phyloP scores from a whole-genome alignment of 106 monocot species.

The Dendrobium catenatum region DNA sequence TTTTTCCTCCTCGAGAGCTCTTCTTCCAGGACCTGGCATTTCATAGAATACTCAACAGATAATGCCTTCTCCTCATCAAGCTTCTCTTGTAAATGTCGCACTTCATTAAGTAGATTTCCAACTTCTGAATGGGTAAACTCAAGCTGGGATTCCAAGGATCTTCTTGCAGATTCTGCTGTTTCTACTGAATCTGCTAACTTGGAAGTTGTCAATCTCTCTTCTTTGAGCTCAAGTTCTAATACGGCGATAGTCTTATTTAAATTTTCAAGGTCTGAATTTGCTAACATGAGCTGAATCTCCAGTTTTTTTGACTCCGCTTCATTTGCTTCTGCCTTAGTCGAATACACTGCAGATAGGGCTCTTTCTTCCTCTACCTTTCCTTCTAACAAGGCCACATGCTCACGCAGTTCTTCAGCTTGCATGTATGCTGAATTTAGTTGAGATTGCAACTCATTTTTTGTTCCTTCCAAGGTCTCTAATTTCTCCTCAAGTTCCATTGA shows the following conservation, averaged over 20 bases:
- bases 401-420: conserved; percentile 14
- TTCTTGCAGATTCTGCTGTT: conserved; percentile 10
- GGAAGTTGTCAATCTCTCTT: conserved; percentile 14
- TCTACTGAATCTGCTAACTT: conserved; percentile 17
- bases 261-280: conserved; percentile 12
- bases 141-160: conserved; percentile 19
- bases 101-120: conserved; percentile 19
- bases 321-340: conserved; percentile 13
- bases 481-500: background rate
- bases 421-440: conserved; percentile 13
- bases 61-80: conserved; percentile 23
- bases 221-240: conserved; percentile 18
- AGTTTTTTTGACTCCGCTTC: conserved; percentile 10
- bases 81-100: conserved; percentile 18
- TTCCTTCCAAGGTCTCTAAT: conserved; percentile 1
- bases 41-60: conserved; percentile 24
- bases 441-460: conserved; percentile 10
- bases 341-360: conserved; percentile 9
- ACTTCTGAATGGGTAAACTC: conserved; percentile 22
- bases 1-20: conserved; percentile 13
- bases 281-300: conserved; percentile 24
- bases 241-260: conserved; percentile 8
- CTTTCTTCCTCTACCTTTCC: conserved; percentile 17
- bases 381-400: conserved; percentile 11
- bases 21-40: conserved; percentile 10